These are phyloP conservation scores for Cercospora brassicicola DNA, from an alignment of 2,329 filamentous ascomycete genomes.

Conservation along the genomic window DNA sequence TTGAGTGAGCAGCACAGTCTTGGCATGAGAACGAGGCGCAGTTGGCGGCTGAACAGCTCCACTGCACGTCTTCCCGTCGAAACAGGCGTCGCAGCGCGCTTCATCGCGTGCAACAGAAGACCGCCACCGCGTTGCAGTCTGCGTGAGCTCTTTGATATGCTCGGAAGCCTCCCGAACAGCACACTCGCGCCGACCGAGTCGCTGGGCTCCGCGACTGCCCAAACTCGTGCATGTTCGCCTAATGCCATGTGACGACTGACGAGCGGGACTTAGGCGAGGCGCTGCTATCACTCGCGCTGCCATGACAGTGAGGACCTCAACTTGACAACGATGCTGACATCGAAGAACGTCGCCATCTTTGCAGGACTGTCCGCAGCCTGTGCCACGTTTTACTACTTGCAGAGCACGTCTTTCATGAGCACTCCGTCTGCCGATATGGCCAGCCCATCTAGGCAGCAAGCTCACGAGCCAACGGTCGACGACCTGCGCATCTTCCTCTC, in stretches of 20 bases:
- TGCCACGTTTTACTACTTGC: background rate
- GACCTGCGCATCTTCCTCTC: conserved; percentile 13
- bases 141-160: background rate
- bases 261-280: background rate
- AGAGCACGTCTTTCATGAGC: background rate
- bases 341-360: background rate
- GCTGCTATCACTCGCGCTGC: background rate
- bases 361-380: background rate
- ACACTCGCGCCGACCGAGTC: background rate
- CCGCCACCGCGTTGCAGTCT: background rate
- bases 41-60: background rate
- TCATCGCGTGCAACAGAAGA: background rate
- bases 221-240: background rate
- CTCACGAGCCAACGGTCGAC: conserved; percentile 2
- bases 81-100: background rate
- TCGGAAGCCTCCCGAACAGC: background rate
- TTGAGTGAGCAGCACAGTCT: background rate
- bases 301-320: background rate
- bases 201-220: background rate
- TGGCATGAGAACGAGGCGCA: background rate
- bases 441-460: background rate
- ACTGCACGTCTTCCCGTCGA: background rate
- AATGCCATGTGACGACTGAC: background rate
- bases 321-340: background rate
- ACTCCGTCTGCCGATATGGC: background rate